Conservation (phyloP, 352 stramenopile species). For the Phytophthora rubi region DNA sequence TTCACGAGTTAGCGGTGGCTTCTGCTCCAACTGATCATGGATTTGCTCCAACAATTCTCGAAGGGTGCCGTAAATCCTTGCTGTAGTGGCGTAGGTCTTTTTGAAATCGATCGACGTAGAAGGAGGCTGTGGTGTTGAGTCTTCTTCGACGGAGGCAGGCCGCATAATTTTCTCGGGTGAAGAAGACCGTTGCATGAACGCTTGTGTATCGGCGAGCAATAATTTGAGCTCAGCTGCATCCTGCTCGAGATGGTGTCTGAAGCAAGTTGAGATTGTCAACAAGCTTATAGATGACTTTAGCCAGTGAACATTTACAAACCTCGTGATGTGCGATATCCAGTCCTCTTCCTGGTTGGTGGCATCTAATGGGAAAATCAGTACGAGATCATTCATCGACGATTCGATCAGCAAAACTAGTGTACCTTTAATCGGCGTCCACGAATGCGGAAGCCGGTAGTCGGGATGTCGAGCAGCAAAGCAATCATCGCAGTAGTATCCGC, state of each 20-base stretch:
- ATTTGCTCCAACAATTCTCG: conserved; percentile 51
- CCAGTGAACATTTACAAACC: conserved; percentile 31
- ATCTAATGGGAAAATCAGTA: conserved; percentile 28
- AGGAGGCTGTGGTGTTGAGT: background rate
- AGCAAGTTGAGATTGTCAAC: background rate
- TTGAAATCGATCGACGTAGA: conserved; percentile 51
- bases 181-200: conserved; percentile 28
- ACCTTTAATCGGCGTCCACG: conserved; percentile 60
- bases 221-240: conserved; percentile 65
- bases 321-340: conserved; percentile 64
- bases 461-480: conserved; percentile 70
- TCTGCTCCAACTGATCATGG: conserved; percentile 53
- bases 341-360: conserved; percentile 64
- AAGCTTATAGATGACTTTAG: background rate
- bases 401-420: background rate
- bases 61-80: conserved; percentile 50
- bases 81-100: conserved; percentile 41
- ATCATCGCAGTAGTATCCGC: conserved; percentile 72
- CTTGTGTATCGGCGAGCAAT: conserved; percentile 58
- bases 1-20: conserved; percentile 50
- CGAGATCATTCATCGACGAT: conserved; percentile 3
- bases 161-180: conserved; percentile 14
- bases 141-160: background rate
- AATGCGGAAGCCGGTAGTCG: conserved; percentile 56
- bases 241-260: conserved; percentile 72